A percentile compares a stretch with the other conserved stretches of the same genome.
Evolutionary conservation across 192 early-diverging fungal species (phyloP).

Genomic region (Coemansia sp.): DNA sequence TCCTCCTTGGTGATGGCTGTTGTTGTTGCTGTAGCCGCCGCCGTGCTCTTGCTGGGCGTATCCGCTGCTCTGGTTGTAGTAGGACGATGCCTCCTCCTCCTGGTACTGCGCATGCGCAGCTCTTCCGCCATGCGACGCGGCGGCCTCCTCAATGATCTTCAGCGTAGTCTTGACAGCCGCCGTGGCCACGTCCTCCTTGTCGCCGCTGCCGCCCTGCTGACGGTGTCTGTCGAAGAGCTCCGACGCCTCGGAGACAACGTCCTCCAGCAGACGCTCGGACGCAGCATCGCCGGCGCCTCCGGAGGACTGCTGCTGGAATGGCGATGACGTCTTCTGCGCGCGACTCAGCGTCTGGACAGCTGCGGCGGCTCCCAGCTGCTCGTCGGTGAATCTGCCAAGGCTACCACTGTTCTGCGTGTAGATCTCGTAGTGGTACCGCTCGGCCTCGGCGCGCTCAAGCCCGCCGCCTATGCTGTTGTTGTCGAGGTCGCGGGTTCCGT

Average conservation of each 20-base stretch:
- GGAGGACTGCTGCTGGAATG: constrained; percentile 1
- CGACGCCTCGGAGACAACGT: constrained; percentile 44
- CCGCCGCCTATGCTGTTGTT: constrained; percentile 23
- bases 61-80: constrained; percentile 2
- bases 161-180: constrained; percentile 42
- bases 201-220: constrained; percentile 20
- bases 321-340: constrained; percentile 16
- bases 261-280: constrained; percentile 41
- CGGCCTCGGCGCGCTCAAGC: constrained; percentile 22
- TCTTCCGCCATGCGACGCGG: not conserved
- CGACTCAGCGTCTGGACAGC: constrained; percentile 34
- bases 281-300: constrained; percentile 21
- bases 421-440: constrained; percentile 25
- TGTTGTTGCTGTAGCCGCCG: not conserved
- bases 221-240: constrained; percentile 20
- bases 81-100: not conserved
- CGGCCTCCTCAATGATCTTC: constrained; percentile 43
- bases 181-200: constrained; percentile 40
- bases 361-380: constrained; percentile 52
- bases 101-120: not conserved
- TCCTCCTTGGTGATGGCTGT: constrained; percentile 4
- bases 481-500: constrained; percentile 41
- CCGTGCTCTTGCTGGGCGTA: not conserved
- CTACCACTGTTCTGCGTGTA: constrained; percentile 13
- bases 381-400: constrained; percentile 12